Base-by-base conservation (phyloP, 192 early-diverging fungal species). In the Lobosporangium transversale region DNA sequence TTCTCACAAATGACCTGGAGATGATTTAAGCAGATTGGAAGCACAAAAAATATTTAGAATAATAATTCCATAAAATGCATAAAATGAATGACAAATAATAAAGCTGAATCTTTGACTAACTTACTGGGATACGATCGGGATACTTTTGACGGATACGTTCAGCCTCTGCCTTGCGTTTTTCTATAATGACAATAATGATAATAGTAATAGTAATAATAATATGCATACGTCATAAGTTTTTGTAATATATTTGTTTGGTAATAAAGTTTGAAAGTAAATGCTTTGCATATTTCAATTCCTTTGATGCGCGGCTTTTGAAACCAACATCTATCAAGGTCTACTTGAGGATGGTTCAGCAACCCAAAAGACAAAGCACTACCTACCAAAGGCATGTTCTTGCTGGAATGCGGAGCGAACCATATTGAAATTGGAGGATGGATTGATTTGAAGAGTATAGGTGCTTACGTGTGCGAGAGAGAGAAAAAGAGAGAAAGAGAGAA, bases 71-170 rank as follows among this genome's bases (percentile, higher is more conserved):
- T n/a, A n/a, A n/a, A 20, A 7, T 49, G 20, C 12, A n/a, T 40
- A 2, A 43, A 52, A 36, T 20, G 30, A 18, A 33, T 56, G 40
- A 62, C 58, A 55, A 65, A 59, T n/a, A 40, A n/a, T n/a, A n/a
- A 18, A 32, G 47, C 27, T 62, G 37, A 12, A 12, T 48, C 33
- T 51, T 4, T 21, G 40, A 12, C 26, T 40, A 14, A 78, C 80
- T 70, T 78, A 79, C 90, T 21, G 93, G 93, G 78, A 94, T 93
- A 42, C 92, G 86, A 81, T 93, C 92, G 44, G 97, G 95, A 79
- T 98, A 98, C 87, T 98, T 98, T 80, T 91, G 88, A 51, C 95
- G 89, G 79, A 98, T 98, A 58, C 95, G 87, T 63, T 98, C 95
- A 53, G 95, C 95, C 84, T 98, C 97, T 29, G 86, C 89, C 83